phyloP scores from a whole-genome alignment of 2,329 filamentous ascomycete genomes.

The Daldinia sp. region DNA sequence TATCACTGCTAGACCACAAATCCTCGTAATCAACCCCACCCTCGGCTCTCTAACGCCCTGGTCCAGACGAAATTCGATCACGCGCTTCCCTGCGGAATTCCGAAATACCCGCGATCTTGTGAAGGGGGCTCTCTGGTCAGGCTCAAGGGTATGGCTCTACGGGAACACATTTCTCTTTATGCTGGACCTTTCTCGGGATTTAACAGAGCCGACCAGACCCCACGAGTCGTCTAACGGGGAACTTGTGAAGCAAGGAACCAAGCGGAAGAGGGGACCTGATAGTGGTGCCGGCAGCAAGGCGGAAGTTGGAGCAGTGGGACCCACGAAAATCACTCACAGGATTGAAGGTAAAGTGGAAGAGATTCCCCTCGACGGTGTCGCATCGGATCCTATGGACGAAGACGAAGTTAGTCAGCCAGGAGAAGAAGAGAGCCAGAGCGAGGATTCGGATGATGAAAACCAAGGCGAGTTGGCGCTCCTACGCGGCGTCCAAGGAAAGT shows the following conservation, averaged over 20 bases:
- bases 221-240: conserved; percentile 43
- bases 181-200: conserved; percentile 82
- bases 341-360: conserved; percentile 39
- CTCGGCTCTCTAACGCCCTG: conserved; percentile 81
- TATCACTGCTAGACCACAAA: conserved; percentile 65
- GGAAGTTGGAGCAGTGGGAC: conserved; percentile 51
- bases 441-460: conserved; percentile 48
- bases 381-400: conserved; percentile 43
- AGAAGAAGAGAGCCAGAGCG: conserved; percentile 45
- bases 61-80: conserved; percentile 84
- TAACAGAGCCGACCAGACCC: conserved; percentile 53
- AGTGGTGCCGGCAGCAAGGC: conserved; percentile 64
- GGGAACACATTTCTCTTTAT: conserved; percentile 88
- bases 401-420: conserved; percentile 43
- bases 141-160: conserved; percentile 83
- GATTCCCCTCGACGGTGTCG: conserved; percentile 39
- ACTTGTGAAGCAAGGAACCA: conserved; percentile 50
- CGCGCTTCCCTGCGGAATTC: conserved; percentile 77
- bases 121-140: conserved; percentile 87
- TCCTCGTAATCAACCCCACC: conserved; percentile 83
- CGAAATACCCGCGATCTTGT: conserved; percentile 78
- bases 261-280: conserved; percentile 63
- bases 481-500: conserved; percentile 43
- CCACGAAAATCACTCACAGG: conserved; percentile 43
- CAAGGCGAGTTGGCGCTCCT: conserved; percentile 46